Conservation (phyloP, 768 basidiomycete species). For the Xerocomus spinulosus region DNA sequence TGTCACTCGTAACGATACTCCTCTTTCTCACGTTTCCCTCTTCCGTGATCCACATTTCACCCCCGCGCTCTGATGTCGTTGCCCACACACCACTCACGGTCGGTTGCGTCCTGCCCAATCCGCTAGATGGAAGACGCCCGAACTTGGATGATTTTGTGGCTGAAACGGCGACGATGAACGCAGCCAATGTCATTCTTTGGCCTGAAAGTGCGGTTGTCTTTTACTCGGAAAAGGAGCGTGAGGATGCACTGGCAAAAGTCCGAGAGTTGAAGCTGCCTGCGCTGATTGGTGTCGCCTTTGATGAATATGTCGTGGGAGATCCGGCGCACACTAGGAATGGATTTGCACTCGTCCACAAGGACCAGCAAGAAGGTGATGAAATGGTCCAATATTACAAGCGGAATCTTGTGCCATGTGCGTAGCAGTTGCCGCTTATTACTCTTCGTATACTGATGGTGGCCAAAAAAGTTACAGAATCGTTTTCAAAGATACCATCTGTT, state of each 20-base stretch:
- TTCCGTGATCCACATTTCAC: conserved; percentile 38
- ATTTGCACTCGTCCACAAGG: conserved; percentile 49
- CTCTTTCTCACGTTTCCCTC: conserved; percentile 54
- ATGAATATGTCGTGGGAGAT: conserved; percentile 49
- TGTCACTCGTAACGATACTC: conserved; percentile 40
- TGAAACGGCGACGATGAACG: conserved; percentile 46
- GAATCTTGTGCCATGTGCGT: conserved; percentile 72
- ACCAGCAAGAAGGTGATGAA: conserved; percentile 35
- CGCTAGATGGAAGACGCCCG: conserved; percentile 38
- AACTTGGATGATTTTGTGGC: conserved; percentile 57
- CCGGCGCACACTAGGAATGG: conserved; percentile 51
- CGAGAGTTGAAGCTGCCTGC: conserved; percentile 26
- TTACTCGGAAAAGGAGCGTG: conserved; percentile 43
- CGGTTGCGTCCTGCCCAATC: conserved; percentile 62
- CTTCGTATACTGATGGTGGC: too few species aligned
- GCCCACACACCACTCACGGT: conserved; percentile 55
- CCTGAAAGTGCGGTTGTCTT: conserved; percentile 78
- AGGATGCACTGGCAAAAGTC: conserved; percentile 45
- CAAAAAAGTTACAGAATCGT: conserved; percentile 76
- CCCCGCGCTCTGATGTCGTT: conserved; percentile 31
- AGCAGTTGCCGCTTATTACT: background rate
- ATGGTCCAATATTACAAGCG: conserved; percentile 66
- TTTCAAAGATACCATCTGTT: conserved; percentile 50
- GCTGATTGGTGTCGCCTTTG: conserved; percentile 68
- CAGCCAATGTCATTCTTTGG: conserved; percentile 66